These are phyloP conservation scores for Cladosporium sp. DNA, from an alignment of 2,329 filamentous ascomycete genomes.

Conservation along the genomic window DNA sequence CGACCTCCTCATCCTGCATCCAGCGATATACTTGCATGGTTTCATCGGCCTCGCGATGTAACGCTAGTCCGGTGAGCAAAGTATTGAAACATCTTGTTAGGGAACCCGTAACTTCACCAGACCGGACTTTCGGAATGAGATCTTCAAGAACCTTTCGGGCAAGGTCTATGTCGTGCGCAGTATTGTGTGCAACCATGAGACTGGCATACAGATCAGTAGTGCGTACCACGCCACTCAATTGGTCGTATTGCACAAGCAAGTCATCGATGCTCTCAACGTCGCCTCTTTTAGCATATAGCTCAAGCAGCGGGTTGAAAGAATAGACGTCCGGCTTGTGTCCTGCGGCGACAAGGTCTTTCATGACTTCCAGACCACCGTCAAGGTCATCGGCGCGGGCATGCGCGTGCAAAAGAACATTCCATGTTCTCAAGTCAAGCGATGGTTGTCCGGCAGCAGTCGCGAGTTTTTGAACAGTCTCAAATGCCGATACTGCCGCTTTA, in stretches of 20 bases:
- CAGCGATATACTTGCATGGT: constrained; percentile 51
- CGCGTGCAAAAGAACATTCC: constrained; percentile 74
- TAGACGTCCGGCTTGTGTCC: constrained; percentile 52
- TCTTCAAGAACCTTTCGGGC: constrained; percentile 53
- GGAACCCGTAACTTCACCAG: constrained; percentile 46
- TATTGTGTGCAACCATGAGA: constrained; percentile 59
- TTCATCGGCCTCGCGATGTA: constrained; percentile 55
- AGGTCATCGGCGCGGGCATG: constrained; percentile 64
- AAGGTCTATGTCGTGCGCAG: constrained; percentile 42
- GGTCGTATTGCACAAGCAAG: constrained; percentile 58
- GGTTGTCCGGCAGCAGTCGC: constrained; percentile 18
- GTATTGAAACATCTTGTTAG: constrained; percentile 72
- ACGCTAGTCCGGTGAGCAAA: constrained; percentile 65
- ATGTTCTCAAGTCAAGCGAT: constrained; percentile 56
- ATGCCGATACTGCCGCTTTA: constrained; percentile 54
- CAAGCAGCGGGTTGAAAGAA: constrained; percentile 71
- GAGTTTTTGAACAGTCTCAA: constrained; percentile 52
- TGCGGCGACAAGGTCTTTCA: constrained; percentile 55
- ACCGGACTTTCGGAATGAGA: constrained; percentile 40
- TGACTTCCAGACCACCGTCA: constrained; percentile 59
- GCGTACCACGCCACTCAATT: constrained; percentile 48
- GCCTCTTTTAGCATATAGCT: constrained; percentile 64
- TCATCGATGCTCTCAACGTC: constrained; percentile 67
- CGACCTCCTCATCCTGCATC: constrained; percentile 52
- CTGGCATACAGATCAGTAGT: constrained; percentile 58